These are phyloP conservation scores for Exophiala xenobiotica DNA, from an alignment of 2,329 filamentous ascomycete species.

Conservation along the genomic window DNA sequence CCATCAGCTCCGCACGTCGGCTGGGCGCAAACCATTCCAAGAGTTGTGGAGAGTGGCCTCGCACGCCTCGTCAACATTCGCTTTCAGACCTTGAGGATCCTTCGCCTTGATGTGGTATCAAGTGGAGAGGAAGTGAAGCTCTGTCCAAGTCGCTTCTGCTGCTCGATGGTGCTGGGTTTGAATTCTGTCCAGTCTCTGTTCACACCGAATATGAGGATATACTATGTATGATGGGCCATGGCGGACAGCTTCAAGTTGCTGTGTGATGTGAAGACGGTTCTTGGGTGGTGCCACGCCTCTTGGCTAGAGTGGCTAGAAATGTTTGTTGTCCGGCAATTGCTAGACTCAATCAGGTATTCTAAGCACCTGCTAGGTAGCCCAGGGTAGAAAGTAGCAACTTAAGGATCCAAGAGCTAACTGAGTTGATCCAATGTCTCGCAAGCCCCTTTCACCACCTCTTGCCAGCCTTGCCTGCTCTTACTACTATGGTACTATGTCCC, in stretches of 20 bases:
- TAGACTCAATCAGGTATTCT: neutral
- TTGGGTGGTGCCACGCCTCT: neutral
- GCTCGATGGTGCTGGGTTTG: neutral
- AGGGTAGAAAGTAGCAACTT: no score
- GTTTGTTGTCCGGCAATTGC: neutral
- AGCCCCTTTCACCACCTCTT: neutral
- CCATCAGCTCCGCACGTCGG: slow-evolving; percentile 2
- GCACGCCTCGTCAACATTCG: no score
- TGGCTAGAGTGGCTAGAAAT: no score
- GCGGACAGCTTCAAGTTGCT: no score
- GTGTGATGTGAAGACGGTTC: neutral
- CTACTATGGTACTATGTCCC: slow-evolving; percentile 4
- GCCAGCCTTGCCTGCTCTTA: neutral
- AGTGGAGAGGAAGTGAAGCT: no score
- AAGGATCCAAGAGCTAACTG: no score
- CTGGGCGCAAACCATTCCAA: neutral
- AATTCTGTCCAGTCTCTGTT: neutral
- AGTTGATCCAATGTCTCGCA: neutral
- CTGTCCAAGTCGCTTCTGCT: no score
- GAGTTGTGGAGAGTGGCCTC: neutral
- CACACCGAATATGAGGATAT: no score
- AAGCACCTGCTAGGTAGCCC: neutral
- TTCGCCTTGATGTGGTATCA: no score
- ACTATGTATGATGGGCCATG: no score
- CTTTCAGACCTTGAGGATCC: no score